These are phyloP conservation scores for Acanthamoeba quina DNA, from an alignment of 208 protist genomes.

Conservation along the genomic window DNA sequence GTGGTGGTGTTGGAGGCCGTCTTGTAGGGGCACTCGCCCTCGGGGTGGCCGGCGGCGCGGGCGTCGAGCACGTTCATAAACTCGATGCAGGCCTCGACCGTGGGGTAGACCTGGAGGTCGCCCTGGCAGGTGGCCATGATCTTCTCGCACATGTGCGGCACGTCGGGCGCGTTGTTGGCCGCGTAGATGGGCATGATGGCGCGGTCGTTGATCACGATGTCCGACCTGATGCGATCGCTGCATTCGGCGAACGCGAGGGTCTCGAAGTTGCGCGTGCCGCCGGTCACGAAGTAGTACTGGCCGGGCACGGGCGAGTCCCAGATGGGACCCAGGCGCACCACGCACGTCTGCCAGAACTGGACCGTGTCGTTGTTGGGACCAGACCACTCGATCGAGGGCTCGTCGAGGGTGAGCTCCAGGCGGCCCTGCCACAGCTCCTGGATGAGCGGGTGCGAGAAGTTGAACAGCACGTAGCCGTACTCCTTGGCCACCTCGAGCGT, in stretches of 20 bases:
- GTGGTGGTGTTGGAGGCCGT: neutral
- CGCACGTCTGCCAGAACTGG: neutral
- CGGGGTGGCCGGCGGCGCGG: neutral
- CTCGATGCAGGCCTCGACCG: neutral
- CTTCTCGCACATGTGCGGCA: neutral
- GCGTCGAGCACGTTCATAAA: neutral
- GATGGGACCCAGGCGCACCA: neutral
- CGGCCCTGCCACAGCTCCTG: neutral
- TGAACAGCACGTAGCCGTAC: conserved; percentile 18
- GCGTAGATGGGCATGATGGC: neutral
- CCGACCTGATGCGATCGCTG: neutral
- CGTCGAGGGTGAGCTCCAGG: neutral
- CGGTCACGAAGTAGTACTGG: neutral
- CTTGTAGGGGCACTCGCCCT: neutral
- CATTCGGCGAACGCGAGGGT: neutral
- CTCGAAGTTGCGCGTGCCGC: neutral
- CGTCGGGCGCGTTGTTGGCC: neutral
- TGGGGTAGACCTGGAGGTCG: neutral
- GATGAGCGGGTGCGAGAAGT: neutral
- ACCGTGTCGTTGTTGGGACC: neutral
- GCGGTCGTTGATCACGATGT: neutral
- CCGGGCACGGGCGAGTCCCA: neutral
- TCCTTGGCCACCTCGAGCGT: neutral
- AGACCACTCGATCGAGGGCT: neutral
- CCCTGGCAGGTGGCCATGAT: neutral